Base-by-base conservation (phyloP, 768 basidiomycete genomes). In the Termitomyces sp. region DNA sequence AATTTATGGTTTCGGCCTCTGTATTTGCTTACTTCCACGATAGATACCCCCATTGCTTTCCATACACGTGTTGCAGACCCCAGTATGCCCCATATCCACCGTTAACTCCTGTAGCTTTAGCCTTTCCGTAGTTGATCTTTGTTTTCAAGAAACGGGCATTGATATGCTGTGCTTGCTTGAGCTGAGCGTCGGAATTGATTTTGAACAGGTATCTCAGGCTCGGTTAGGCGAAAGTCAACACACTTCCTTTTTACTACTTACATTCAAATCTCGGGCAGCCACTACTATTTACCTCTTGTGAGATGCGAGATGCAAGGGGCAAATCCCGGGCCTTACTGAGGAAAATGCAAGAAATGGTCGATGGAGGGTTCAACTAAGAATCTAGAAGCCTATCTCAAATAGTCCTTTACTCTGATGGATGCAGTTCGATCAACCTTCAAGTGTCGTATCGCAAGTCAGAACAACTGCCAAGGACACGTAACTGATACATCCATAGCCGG, bases 41-140 rank as follows among this genome's bases (percentile, higher is more conserved):
- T 58, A 58, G 54, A 61, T 61, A 61, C 60, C 60, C 60, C 35
- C 30, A 19, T 38, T 17, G 15, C 11, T 2, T 37, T 38, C 7
- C 30, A 26, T 24, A 40, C 9, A 32, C 37, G 37, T 17, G 49
- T 40, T 40, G 38, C 49, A 26, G 22, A 28, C 24, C 9, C 17
- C 24, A 22, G 14, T 40, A 38, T 38, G 49, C n/a, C 24, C 24
- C n/a, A 38, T 32, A 35, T 37, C 49, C 26, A 4, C 34, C 38
- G 17, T 26, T 17, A 50, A 40, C n/a, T 26, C 24, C 14, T 49
- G 35, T 38, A 26, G 24, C 35, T 26, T 2, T 49, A 26, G 22
- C 12, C 10, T 26, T 24, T 38, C 11, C 10, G 12, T 38, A 24
- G 0, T 5, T 10, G n/a, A 38, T 6, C n/a, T 45, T n/a, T 47